Base-by-base conservation (phyloP, 1,139 yeast genomes). In the Casaregolazyma lundiana region DNA sequence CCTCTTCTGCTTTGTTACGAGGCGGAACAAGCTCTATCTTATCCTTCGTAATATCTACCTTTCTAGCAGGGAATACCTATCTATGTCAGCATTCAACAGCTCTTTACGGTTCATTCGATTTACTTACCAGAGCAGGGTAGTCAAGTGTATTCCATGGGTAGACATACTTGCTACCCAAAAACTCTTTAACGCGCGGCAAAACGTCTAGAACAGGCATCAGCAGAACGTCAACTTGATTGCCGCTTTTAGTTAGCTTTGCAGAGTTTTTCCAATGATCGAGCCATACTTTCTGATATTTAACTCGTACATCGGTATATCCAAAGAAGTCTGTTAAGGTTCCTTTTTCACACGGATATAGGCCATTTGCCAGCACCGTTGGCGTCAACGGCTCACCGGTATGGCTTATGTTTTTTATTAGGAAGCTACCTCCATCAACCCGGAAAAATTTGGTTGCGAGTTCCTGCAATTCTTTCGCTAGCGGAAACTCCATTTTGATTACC, bases 241-340 rank as follows among this genome's bases (percentile, higher is more conserved):
- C 68, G 24, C 64, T 60, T 17, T 43, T 43, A 6, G 71, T 66
- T 22, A 42, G 13, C 2, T 43, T 18, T 0, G 53, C 48, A 2
- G 70, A 61, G 2, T 43, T 39, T 18, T 46, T 49, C 61, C 58
- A 57, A 44, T 56, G 50, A 15, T 48, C 45, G 13, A 44, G 46
- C 61, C 60, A 57, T 6, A 36, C 80, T 75, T 60, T 83, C 87
- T 49, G 82, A 71, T 47, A 75, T 71, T 57, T 79, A 70, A 13
- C 73, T 63, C 52, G 74, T 51, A 64, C 29, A 15, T 41, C 38
- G 11, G 70, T 67, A 43, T 58, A 59, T 5, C 55, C 42, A 50
- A 64, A 65, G 47, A 62, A 67, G 20, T 44, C 35, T 43, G 60
- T 61, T 48, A 70, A 65, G 30, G 53, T 53, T 16, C 56, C 52